Evolutionary conservation across 805 yeast species (phyloP), one percentile per base, ranked within the genome.

Genomic region (Saccharomycopsis sp.): DNA sequence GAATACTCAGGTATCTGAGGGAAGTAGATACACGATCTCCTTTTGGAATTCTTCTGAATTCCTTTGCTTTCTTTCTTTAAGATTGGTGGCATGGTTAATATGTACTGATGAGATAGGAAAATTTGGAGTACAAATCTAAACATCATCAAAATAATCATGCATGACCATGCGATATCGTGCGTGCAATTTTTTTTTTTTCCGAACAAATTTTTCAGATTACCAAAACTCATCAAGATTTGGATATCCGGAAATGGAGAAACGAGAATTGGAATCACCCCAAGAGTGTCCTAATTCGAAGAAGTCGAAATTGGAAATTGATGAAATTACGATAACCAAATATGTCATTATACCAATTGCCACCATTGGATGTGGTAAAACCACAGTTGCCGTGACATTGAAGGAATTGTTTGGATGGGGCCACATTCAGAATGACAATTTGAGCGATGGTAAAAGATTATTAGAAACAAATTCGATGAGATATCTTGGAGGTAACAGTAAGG

Each of bases 321-420:
- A 63, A 3, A 66, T 64, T 31, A 62, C 59, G 38, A 42, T 61
- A 2, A 64, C 69, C 3, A 80, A 79, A 53, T 82, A 76, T 57
- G 72, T 85, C 0, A 56, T 93, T 2, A 74, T 87, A 1, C 90
- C 97, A 0, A 77, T 89, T 2, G 88, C 97, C 0, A 87, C 95
- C 0, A 75, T 90, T 42, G 97, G 97, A 0, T 86, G 96, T 61
- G 98, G 98, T 5, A 93, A 93, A 58, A 88, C 97, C 0, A 87
- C 97, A 0, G 74, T 85, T 0, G 76, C 85, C 4, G 58, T 75
- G 28, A 79, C 89, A 0, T 64, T 93, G 33, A 50, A 56, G 0
- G 56, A 68, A 7, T 59, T 89, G 7, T 79, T 67, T 44, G 57
- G 64, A 0, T 82, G 95, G 81, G 81, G 74, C 0, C 84, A 81